phyloP scores from a whole-genome alignment of 2,329 filamentous ascomycete species.

The Alternaria alternata region DNA sequence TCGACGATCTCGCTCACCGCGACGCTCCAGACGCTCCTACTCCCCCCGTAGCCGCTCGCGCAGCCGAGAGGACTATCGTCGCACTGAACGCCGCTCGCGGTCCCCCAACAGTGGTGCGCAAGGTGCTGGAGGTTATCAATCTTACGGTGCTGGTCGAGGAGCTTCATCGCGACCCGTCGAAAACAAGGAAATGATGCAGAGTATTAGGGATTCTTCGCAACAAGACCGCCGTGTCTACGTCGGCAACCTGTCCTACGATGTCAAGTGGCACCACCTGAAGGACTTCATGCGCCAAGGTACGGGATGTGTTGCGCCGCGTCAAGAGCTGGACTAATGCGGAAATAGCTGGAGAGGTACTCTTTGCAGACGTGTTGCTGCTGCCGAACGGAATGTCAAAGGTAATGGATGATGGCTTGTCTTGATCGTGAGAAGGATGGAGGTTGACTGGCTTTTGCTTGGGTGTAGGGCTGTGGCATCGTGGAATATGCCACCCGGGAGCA shows the following conservation, averaged over 20 bases:
- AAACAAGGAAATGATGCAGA: constrained; percentile 95
- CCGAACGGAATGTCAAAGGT: constrained; percentile 99
- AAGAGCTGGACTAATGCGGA: constrained; percentile 46
- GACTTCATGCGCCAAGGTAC: constrained; percentile 99
- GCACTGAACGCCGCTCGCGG: constrained; percentile 67
- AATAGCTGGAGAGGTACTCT: constrained; percentile 97
- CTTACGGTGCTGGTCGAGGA: constrained; percentile 62
- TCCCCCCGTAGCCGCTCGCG: constrained; percentile 76
- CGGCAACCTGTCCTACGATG: constrained; percentile 98
- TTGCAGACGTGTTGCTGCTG: constrained; percentile 98
- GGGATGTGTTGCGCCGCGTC: constrained; percentile 44
- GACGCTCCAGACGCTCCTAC: constrained; percentile 67
- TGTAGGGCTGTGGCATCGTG: constrained; percentile 99
- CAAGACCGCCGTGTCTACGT: constrained; percentile 99
- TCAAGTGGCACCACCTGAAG: constrained; percentile 99
- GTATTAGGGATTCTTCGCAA: constrained; percentile 91
- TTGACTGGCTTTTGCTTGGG: constrained; percentile 91
- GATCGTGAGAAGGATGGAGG: constrained; percentile 87
- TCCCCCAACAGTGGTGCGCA: constrained; percentile 82
- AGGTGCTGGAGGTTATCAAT: constrained; percentile 73
- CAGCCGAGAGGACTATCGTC: constrained; percentile 68
- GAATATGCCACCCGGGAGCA: constrained; percentile 99
- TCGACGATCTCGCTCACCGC: constrained; percentile 62
- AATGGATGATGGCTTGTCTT: constrained; percentile 90
- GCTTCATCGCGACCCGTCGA: constrained; percentile 73